Evolutionary conservation across 305 asterid genomes (phyloP).

Genomic region (Plantago coronopus): DNA sequence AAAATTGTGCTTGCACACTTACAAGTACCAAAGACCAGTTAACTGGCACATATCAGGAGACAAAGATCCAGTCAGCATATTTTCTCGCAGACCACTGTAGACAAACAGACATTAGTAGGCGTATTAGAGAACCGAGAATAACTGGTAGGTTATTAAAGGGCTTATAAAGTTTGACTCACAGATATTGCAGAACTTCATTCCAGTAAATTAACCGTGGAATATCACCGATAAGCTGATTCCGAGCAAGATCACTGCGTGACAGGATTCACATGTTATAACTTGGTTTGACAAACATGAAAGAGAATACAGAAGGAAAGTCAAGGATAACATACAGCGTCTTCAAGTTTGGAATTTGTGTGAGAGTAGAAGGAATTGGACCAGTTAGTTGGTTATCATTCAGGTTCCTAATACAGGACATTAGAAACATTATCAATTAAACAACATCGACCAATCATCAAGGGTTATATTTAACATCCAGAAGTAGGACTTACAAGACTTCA

Average conservation of each 20-base stretch:
- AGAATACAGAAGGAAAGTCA: not conserved
- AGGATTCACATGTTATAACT: too few species aligned
- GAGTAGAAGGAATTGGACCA: slow-evolving; percentile 94
- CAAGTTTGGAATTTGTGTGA: slow-evolving; percentile 90
- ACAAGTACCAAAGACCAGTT: slow-evolving; percentile 98
- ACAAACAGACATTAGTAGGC: not conserved
- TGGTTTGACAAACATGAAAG: too few species aligned
- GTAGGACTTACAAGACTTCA: slow-evolving; percentile 65
- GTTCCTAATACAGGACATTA: slow-evolving; percentile 38
- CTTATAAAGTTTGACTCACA: slow-evolving; percentile 46
- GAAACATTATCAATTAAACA: not conserved
- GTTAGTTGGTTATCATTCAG: slow-evolving; percentile 80
- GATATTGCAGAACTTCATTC: slow-evolving; percentile 95
- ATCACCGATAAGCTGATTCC: slow-evolving; percentile 87
- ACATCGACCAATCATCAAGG: not conserved
- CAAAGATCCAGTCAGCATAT: slow-evolving; percentile 68
- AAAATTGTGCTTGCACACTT: slow-evolving; percentile 30
- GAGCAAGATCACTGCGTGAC: slow-evolving; percentile 73
- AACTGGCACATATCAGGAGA: slow-evolving; percentile 94
- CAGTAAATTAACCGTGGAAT: slow-evolving; percentile 91
- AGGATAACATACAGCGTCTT: slow-evolving; percentile 70
- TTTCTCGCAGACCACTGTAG: slow-evolving; percentile 82
- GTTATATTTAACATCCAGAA: not conserved
- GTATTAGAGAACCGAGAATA: not conserved
- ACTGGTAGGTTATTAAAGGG: not conserved